These are phyloP conservation scores for Leccinum griseonigrum DNA, from an alignment of 1,284 basidiomycete genomes.

Conservation along the genomic window DNA sequence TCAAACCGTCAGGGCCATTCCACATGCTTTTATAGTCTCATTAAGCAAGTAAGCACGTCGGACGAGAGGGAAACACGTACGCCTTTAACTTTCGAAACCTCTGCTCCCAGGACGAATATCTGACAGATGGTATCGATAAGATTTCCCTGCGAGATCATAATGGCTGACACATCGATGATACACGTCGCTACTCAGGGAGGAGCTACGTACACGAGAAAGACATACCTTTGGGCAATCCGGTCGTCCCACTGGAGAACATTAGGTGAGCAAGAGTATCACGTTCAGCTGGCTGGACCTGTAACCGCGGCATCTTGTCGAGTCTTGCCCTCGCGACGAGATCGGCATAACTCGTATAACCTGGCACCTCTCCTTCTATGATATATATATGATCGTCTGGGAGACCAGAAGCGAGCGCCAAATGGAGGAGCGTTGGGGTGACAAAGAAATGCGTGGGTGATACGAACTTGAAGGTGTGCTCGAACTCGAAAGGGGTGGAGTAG, in stretches of 20 bases:
- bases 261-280: slow-evolving; percentile 67
- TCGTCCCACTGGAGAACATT: slow-evolving; percentile 76
- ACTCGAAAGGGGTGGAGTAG: slow-evolving; percentile 65
- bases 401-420: slow-evolving; percentile 49
- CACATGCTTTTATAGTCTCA: slow-evolving; percentile 32
- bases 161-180: slow-evolving; percentile 41
- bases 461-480: slow-evolving; percentile 54
- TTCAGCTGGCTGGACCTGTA: slow-evolving; percentile 45
- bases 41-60: neutral
- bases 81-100: slow-evolving; percentile 15
- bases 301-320: slow-evolving; percentile 37
- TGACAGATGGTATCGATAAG: slow-evolving; percentile 51
- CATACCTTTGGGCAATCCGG: slow-evolving; percentile 70
- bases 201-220: neutral
- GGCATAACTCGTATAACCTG: slow-evolving; percentile 43
- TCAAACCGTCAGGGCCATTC: slow-evolving; percentile 42
- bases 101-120: slow-evolving; percentile 30
- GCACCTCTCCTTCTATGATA: slow-evolving; percentile 45
- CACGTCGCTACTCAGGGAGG: neutral
- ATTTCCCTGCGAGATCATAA: slow-evolving; percentile 77
- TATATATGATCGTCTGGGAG: slow-evolving; percentile 52
- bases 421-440: slow-evolving; percentile 52
- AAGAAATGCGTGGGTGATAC: slow-evolving; percentile 60
- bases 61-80: neutral
- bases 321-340: slow-evolving; percentile 45